A percentile compares a stretch with the other conserved stretches of the same genome.
Conservation (phyloP, 352 stramenopile genomes). For the Phytophthora tentaculata region DNA sequence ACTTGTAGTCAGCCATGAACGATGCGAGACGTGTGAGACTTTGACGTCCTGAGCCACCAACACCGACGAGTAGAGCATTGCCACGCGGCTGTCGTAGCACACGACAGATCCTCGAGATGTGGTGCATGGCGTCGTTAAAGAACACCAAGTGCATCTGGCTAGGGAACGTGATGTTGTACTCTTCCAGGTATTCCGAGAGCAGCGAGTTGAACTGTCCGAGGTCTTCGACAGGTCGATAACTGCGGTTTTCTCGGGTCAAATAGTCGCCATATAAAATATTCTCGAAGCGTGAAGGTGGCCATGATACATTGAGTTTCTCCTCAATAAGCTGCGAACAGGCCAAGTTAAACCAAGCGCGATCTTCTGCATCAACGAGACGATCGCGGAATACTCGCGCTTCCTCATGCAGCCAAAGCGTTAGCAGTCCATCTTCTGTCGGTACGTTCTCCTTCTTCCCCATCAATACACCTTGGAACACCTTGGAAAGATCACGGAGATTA, state of each 20-base stretch:
- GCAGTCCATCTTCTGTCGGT: constrained; percentile 66
- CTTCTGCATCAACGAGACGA: constrained; percentile 87
- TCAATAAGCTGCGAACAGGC: constrained; percentile 77
- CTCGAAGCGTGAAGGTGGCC: constrained; percentile 70
- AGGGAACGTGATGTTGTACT: constrained; percentile 95
- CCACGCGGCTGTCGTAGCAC: constrained; percentile 92
- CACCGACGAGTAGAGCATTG: constrained; percentile 93
- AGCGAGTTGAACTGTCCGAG: constrained; percentile 73
- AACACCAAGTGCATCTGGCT: constrained; percentile 96
- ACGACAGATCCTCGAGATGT: constrained; percentile 93
- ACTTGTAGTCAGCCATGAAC: constrained; percentile 94
- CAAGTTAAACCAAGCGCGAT: constrained; percentile 89
- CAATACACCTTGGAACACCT: constrained; percentile 93
- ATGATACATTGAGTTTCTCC: constrained; percentile 69
- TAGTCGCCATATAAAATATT: constrained; percentile 93
- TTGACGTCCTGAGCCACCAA: constrained; percentile 91
- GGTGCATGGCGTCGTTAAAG: constrained; percentile 94
- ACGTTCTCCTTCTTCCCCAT: constrained; percentile 91
- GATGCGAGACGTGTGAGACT: constrained; percentile 90
- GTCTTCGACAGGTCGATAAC: constrained; percentile 77
- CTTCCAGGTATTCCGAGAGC: constrained; percentile 92
- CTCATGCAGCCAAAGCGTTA: constrained; percentile 93
- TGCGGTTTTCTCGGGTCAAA: constrained; percentile 78
- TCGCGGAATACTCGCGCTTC: constrained; percentile 93
- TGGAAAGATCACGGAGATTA: constrained; percentile 93